Percentiles rank a stretch among this genome's conserved stretches.
phyloP scores from a whole-genome alignment of 208 protist species.

The Acanthamoeba sp. region DNA sequence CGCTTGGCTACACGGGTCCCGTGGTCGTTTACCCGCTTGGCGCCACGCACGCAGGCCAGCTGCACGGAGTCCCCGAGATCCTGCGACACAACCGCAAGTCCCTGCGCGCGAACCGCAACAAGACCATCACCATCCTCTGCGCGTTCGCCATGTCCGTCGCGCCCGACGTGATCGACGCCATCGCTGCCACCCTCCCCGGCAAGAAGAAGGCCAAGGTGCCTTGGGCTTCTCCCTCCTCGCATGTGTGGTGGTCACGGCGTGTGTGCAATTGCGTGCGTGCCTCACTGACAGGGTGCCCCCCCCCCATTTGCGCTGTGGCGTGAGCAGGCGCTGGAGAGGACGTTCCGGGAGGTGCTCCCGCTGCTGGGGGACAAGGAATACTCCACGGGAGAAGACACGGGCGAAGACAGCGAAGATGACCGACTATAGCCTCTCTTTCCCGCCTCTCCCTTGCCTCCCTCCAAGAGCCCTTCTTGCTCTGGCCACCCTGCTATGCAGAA shows the following conservation, averaged over 20 bases:
- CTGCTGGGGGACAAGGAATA: not conserved
- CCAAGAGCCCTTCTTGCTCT: too few relatives aligned
- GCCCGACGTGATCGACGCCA: slow-evolving; percentile 1
- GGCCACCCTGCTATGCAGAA: too few relatives aligned
- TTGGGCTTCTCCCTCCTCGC: not conserved
- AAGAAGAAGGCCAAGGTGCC: slow-evolving; percentile 40
- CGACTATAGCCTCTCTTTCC: not conserved
- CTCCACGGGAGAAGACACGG: not conserved
- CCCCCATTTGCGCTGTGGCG: too few relatives aligned
- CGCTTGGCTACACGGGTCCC: too few relatives aligned
- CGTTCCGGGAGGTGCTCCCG: not conserved
- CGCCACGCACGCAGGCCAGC: not conserved
- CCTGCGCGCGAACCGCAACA: not conserved
- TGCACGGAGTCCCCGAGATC: slow-evolving; percentile 6
- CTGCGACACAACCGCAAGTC: slow-evolving; percentile 22
- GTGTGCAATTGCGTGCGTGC: too few relatives aligned
- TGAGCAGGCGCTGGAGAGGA: not conserved
- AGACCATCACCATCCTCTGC: not conserved
- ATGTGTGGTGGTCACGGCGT: not conserved
- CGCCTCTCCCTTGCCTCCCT: too few relatives aligned
- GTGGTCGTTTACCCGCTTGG: too few relatives aligned
- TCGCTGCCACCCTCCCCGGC: not conserved
- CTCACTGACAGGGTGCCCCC: too few relatives aligned
- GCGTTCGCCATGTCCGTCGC: not conserved
- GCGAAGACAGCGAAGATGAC: not conserved